A percentile compares a stretch with the other conserved stretches of the same genome.
phyloP scores from a whole-genome alignment of 2,329 filamentous ascomycete genomes.

The Mycosphaerella sp. region DNA sequence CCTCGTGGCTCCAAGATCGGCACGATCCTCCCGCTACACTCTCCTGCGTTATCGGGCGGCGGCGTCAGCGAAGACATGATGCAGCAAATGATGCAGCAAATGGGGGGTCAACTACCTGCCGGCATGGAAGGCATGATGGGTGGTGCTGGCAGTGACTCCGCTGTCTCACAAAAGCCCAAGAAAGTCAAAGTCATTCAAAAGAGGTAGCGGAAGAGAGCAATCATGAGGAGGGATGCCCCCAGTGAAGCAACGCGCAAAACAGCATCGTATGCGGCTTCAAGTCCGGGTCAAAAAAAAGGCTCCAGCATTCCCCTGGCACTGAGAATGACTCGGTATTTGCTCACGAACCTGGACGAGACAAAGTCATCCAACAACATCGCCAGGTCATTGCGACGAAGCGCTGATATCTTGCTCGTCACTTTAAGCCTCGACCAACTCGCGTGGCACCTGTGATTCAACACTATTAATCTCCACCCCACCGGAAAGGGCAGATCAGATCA shows the following conservation, averaged over 20 bases:
- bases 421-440: too few species aligned
- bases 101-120: slow-evolving; percentile 45
- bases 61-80: slow-evolving; percentile 92
- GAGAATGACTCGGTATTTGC: too few species aligned
- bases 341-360: too few species aligned
- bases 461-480: neutral
- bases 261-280: too few species aligned
- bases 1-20: slow-evolving; percentile 90
- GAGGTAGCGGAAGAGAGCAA: slow-evolving; percentile 12
- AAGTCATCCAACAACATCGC: too few species aligned
- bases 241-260: too few species aligned
- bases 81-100: slow-evolving; percentile 95
- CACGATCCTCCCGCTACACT: slow-evolving; percentile 76
- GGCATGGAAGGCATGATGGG: slow-evolving; percentile 31
- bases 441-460: too few species aligned
- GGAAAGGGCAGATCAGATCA: neutral
- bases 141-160: slow-evolving; percentile 16
- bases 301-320: too few species aligned
- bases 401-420: too few species aligned
- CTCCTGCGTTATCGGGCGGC: slow-evolving; percentile 82
- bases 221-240: neutral
- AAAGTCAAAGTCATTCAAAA: slow-evolving; percentile 32
- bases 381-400: too few species aligned
- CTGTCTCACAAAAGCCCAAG: slow-evolving; percentile 21
- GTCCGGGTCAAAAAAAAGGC: too few species aligned